These are phyloP conservation scores for Ophiosphaerella korrae DNA, from an alignment of 2,329 filamentous ascomycete genomes.

Conservation along the genomic window DNA sequence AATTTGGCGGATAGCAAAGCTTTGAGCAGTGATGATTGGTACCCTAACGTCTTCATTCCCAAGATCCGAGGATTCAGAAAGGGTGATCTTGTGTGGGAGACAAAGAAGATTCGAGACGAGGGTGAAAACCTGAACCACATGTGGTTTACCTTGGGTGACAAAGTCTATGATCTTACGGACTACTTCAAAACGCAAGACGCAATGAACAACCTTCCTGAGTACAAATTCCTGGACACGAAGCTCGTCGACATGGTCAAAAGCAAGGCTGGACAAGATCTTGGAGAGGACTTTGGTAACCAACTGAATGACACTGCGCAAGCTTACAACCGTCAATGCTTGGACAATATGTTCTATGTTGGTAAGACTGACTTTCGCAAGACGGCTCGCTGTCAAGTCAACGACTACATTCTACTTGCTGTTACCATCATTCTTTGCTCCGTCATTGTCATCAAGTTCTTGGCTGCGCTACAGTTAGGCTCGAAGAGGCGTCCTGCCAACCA, in stretches of 20 bases:
- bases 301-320: constrained; percentile 59
- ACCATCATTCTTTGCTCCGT: constrained; percentile 82
- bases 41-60: constrained; percentile 72
- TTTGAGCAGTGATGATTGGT: constrained; percentile 75
- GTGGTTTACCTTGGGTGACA: constrained; percentile 79
- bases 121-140: constrained; percentile 70
- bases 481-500: constrained; percentile 88
- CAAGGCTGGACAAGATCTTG: constrained; percentile 82
- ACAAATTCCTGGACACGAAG: constrained; percentile 73
- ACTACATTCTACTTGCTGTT: constrained; percentile 86
- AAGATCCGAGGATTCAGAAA: constrained; percentile 86
- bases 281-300: constrained; percentile 64
- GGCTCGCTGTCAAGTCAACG: constrained; percentile 81
- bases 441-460: constrained; percentile 85
- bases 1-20: constrained; percentile 58
- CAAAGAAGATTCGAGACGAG: constrained; percentile 63
- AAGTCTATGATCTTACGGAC: constrained; percentile 87
- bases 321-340: constrained; percentile 80
- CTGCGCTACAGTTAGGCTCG: constrained; percentile 89
- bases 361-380: constrained; percentile 81
- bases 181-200: constrained; percentile 79
- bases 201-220: constrained; percentile 61
- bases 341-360: constrained; percentile 82
- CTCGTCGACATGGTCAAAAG: constrained; percentile 72
- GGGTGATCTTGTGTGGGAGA: constrained; percentile 78